These are phyloP conservation scores for Calocybe gangraenosa DNA, from an alignment of 768 basidiomycete species.

Conservation along the genomic window DNA sequence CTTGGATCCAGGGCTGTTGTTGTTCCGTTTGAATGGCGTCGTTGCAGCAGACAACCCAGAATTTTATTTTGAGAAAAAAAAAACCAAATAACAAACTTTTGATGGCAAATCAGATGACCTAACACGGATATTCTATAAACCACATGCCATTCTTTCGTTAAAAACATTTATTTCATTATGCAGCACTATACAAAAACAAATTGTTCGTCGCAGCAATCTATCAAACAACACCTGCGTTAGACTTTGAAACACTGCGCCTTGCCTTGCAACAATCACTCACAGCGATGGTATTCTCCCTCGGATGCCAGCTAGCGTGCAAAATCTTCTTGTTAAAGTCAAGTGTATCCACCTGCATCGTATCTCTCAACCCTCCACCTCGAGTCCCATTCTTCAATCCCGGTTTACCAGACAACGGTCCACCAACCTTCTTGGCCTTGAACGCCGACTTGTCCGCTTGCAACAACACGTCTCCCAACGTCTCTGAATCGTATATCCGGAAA, in stretches of 20 bases:
- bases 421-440: constrained; percentile 99
- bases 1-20: constrained; percentile 38
- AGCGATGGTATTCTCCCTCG: constrained; percentile 95
- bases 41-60: no score
- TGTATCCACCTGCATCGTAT: constrained; percentile 83
- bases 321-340: constrained; percentile 98
- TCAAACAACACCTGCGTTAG: no score
- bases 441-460: constrained; percentile 98
- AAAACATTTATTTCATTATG: constrained; percentile 35
- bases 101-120: no score
- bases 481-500: constrained; percentile 98
- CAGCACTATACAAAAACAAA: constrained; percentile 81
- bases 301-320: constrained; percentile 95
- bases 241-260: no score
- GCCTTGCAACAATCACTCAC: no score
- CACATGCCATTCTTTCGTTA: no score
- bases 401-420: constrained; percentile 76
- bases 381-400: constrained; percentile 70
- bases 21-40: no score
- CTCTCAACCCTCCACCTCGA: constrained; percentile 67
- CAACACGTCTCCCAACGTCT: constrained; percentile 83
- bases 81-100: no score
- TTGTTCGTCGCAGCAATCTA: constrained; percentile 98
- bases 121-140: constrained; percentile 10
- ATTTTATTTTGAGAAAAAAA: constrained; percentile 5